These are phyloP conservation scores for Agrocybe chaxingu DNA, from an alignment of 768 basidiomycete species.

Conservation along the genomic window DNA sequence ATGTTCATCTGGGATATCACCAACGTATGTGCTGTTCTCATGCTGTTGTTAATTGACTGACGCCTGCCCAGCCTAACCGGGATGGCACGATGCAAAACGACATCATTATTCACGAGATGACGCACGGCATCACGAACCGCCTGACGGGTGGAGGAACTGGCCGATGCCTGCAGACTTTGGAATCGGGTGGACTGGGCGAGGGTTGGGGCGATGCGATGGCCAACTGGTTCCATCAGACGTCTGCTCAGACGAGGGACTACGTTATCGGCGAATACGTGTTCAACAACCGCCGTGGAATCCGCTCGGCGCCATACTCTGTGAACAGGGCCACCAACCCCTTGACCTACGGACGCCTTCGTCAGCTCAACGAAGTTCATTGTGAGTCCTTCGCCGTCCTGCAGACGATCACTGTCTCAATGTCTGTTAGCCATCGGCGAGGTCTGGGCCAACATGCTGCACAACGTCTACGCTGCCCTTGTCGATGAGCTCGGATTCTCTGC, in stretches of 20 bases:
- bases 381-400: slow-evolving; percentile 8
- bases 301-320: slow-evolving; percentile 54
- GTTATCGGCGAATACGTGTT: slow-evolving; percentile 46
- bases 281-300: slow-evolving; percentile 45
- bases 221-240: slow-evolving; percentile 37
- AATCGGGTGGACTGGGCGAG: slow-evolving; percentile 66
- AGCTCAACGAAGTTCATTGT: slow-evolving; percentile 40
- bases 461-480: slow-evolving; percentile 31
- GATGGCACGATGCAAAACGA: slow-evolving; percentile 52
- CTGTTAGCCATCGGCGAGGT: slow-evolving; percentile 47
- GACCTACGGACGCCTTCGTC: slow-evolving; percentile 35
- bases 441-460: slow-evolving; percentile 37
- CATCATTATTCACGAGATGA: slow-evolving; percentile 45
- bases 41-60: too few species aligned
- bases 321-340: slow-evolving; percentile 38
- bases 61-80: slow-evolving; percentile 8
- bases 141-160: slow-evolving; percentile 51
- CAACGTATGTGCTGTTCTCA: too few species aligned
- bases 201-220: slow-evolving; percentile 58
- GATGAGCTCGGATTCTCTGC: slow-evolving; percentile 24
- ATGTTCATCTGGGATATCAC: too few species aligned
- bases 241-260: slow-evolving; percentile 28
- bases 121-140: slow-evolving; percentile 39
- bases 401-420: neutral
- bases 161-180: slow-evolving; percentile 56